Base-by-base conservation (phyloP, 2,329 filamentous ascomycete species). In the Zopfia rhizophila region DNA sequence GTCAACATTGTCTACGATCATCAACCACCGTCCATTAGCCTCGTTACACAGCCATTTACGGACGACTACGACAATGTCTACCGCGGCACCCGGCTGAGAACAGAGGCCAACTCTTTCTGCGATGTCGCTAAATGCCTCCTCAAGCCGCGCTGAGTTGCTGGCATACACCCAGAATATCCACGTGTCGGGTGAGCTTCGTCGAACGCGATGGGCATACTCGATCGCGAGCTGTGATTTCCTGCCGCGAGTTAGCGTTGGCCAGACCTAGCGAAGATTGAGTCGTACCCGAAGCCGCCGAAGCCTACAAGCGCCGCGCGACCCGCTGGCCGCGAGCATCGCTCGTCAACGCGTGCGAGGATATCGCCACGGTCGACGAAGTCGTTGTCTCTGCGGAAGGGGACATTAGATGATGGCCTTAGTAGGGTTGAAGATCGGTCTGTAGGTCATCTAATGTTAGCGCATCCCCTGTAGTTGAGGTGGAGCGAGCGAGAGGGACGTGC, bases 231-330 rank as follows among this genome's bases (percentile, higher is more conserved):
- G 30, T 17, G 30, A 33, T 11, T 33, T 33, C n/a, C 30, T 33
- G 23, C 12, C n/a, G 5, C 24, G 13, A 8, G 32, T 49, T 24
- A 52, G 32, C n/a, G 24, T 10, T 33, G 11, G n/a, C n/a, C n/a
- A n/a, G n/a, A n/a, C n/a, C n/a, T n/a, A n/a, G n/a, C n/a, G 11
- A 31, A 41, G 38, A 28, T 25, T 32, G n/a, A 3, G 8, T 11
- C 51, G 17, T 51, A 60, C 58, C 58, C 58, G 7, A 61, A 48
- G 17, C 59, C 59, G 10, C 58, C 58, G 3, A 60, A 28, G 16
- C 58, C 59, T 2, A 56, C 29, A 16, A 61, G 52, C 7, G 58
- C 57, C 10, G 42, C 42, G 21, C 52, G 37, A 5, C 33, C 38
- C 8, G 35, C 48, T 31, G 46, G 48, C 8, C 7, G 11, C 14